Base-by-base conservation (phyloP, 2,329 filamentous ascomycete genomes). In the Diaporthe australafricana region DNA sequence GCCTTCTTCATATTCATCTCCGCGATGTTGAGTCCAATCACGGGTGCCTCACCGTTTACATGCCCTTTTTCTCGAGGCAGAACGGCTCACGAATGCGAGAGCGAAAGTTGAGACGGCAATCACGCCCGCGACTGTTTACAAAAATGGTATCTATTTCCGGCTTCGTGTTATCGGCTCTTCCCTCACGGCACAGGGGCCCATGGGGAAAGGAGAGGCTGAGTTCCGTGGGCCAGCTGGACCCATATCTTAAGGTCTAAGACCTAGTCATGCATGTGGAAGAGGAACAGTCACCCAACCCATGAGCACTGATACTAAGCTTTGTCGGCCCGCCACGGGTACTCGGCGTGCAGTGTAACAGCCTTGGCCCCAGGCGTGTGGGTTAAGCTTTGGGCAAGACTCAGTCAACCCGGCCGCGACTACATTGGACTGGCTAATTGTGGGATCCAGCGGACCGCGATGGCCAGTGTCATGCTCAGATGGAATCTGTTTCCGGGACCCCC, bases 181-280 rank as follows among this genome's bases (percentile, higher is more conserved):
- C 53, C 12, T 40, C 25, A n/a, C n/a, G 4, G n/a, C 25, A 11
- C 22, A 62, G 25, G 57, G 32, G 32, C 32, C 32, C 25, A 22
- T 17, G 22, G 14, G 20, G 20, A 5, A 0, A 62, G 8, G 11
- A 17, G 40, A 62, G 57, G 57, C 40, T 62, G 40, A 62, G 57
- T 6, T 38, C 27, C 32, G 25, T 40, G 57, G 16, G 5, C 32
- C 32, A 35, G 9, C 17, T 32, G 57, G 40, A 47, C 40, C 57
- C 57, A 62, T 25, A 62, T 47, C 27, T 47, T 47, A 62, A 22
- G 30, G 40, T 47, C 40, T 62, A 27, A 30, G 20, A n/a, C 25
- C 40, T 47, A 62, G 57, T 47, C 40, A 62, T 62, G 40, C 32
- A n/a, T n/a, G n/a, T n/a, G n/a, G 40, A 62, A 9, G n/a, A 30